phyloP scores from a whole-genome alignment of 176 grass and related monocot species.

The Neostapfia colusana region DNA sequence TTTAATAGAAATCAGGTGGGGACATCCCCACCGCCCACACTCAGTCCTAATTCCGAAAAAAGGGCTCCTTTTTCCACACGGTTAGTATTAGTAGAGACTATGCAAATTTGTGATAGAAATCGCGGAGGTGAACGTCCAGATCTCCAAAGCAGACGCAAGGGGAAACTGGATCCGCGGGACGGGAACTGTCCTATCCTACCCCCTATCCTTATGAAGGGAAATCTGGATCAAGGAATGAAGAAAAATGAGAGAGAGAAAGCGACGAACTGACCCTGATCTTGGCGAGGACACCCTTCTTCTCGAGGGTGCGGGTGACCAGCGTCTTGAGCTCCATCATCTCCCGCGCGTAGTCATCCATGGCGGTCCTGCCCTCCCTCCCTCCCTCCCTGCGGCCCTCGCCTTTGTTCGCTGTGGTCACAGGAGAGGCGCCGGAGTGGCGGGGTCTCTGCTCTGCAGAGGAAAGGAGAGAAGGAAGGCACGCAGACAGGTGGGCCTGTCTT shows the following conservation, averaged over 20 bases:
- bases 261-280: slow-evolving; percentile 33
- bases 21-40: too few species aligned
- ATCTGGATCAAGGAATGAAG: neutral
- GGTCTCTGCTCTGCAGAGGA: neutral
- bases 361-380: neutral
- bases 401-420: neutral
- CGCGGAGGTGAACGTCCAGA: slow-evolving; percentile 11
- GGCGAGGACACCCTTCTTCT: slow-evolving; percentile 95
- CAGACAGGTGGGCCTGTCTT: neutral
- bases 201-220: neutral
- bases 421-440: neutral
- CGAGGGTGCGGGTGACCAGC: slow-evolving; percentile 87
- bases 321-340: slow-evolving; percentile 99
- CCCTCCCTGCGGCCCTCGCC: too few species aligned
- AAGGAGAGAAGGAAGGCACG: neutral
- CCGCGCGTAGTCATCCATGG: slow-evolving; percentile 52
- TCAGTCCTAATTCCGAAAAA: too few species aligned
- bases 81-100: neutral
- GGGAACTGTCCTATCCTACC: neutral
- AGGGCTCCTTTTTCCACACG: too few species aligned
- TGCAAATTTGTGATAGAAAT: neutral
- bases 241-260: neutral
- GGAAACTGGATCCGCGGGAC: slow-evolving; percentile 21
- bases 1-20: too few species aligned
- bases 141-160: slow-evolving; percentile 3